Evolutionary conservation across 116 monocot genomes (phyloP).

Genomic region (Posidonia oceanica): DNA sequence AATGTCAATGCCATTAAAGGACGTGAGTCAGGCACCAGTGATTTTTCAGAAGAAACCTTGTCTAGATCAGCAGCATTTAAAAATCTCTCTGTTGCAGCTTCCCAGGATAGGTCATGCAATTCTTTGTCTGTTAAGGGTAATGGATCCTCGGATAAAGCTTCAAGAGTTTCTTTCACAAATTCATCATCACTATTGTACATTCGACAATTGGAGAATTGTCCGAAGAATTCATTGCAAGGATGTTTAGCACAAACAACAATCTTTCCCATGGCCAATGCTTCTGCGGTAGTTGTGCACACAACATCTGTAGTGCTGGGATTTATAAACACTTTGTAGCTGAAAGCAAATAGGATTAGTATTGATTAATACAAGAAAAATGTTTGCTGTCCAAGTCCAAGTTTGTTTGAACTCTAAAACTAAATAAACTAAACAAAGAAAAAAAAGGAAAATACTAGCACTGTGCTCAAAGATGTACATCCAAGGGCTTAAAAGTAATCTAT

Average conservation of each 20-base stretch:
- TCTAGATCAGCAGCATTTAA: constrained; percentile 42
- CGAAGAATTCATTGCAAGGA: constrained; percentile 88
- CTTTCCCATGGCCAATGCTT: constrained; percentile 89
- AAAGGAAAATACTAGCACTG: too few species aligned
- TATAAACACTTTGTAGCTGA: constrained; percentile 87
- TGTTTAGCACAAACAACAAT: constrained; percentile 79
- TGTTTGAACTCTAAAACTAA: background rate
- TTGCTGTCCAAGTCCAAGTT: background rate
- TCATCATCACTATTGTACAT: constrained; percentile 38
- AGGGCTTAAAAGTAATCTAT: too few species aligned
- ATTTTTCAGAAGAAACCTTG: constrained; percentile 2
- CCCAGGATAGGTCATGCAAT: constrained; percentile 80
- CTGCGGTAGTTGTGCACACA: constrained; percentile 88
- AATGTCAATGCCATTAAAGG: constrained; percentile 25
- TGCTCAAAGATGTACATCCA: too few species aligned
- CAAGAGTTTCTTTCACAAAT: constrained; percentile 48
- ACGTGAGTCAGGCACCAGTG: constrained; percentile 1
- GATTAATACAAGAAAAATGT: background rate
- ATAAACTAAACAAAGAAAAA: too few species aligned
- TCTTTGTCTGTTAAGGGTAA: constrained; percentile 41
- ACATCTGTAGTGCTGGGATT: constrained; percentile 96
- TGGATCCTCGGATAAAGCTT: constrained; percentile 57
- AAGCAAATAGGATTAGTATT: background rate
- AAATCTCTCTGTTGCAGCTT: constrained; percentile 78
- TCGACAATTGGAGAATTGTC: constrained; percentile 70